Evolutionary conservation across 805 yeast genomes (phyloP).

Genomic region (Metschnikowia sp.): DNA sequence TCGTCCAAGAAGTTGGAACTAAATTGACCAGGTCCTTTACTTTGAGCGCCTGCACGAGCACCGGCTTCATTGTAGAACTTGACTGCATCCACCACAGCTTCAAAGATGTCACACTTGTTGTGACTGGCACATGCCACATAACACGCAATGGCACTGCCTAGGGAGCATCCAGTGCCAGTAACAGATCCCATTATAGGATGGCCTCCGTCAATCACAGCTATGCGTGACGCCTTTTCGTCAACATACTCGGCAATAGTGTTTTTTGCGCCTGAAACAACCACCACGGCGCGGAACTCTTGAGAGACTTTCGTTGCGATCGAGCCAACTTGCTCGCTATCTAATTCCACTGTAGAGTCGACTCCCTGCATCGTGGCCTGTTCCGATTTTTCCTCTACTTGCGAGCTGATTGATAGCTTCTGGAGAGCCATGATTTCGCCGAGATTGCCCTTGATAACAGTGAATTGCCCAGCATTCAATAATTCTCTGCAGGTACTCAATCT

Average conservation of each 20-base stretch:
- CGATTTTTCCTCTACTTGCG: constrained; percentile 6
- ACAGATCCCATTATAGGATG: constrained; percentile 58
- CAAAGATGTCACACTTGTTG: constrained; percentile 27
- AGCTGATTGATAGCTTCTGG: constrained; percentile 25
- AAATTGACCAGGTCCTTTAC: constrained; percentile 56
- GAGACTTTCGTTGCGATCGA: constrained; percentile 48
- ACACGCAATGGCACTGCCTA: constrained; percentile 70
- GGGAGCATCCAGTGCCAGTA: constrained; percentile 82
- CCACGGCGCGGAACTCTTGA: constrained; percentile 48
- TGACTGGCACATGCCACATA: constrained; percentile 37
- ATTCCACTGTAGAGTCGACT: constrained; percentile 48
- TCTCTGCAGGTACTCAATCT: constrained; percentile 48
- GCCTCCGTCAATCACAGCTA: constrained; percentile 49
- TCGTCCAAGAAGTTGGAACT: constrained; percentile 45
- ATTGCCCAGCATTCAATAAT: constrained; percentile 55
- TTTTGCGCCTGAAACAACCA: constrained; percentile 64
- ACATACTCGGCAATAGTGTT: constrained; percentile 24
- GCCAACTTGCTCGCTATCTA: constrained; percentile 24
- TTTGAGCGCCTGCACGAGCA: constrained; percentile 40
- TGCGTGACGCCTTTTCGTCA: not conserved
- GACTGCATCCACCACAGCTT: constrained; percentile 55
- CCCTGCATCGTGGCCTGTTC: constrained; percentile 54
- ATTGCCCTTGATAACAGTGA: constrained; percentile 77
- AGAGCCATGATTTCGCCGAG: constrained; percentile 78
- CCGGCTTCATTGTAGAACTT: constrained; percentile 61